Evolutionary conservation across 257 asterid genomes (phyloP).

Genomic region (Ajuga chamaepitys): DNA sequence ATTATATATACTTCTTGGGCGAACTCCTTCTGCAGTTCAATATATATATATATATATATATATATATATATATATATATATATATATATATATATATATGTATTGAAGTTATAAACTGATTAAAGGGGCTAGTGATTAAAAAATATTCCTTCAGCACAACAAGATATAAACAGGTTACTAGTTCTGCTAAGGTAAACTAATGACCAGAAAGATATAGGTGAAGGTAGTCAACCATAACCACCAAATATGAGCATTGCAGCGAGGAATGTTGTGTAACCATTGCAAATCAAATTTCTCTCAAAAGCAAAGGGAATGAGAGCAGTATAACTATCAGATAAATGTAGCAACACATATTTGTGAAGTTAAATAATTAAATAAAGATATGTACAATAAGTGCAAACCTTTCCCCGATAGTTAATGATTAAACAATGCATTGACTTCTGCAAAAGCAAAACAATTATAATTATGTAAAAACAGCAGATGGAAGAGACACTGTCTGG

Average conservation of each 20-base stretch:
- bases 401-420: constrained; percentile 91
- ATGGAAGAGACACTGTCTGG: constrained; percentile 1
- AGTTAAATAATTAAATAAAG: constrained; percentile 4
- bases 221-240: neutral
- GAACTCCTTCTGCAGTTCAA: too few relatives aligned
- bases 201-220: neutral
- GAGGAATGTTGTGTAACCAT: neutral
- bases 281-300: neutral
- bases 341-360: neutral
- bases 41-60: too few relatives aligned
- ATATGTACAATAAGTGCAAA: constrained; percentile 24
- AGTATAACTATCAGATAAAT: neutral
- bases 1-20: too few relatives aligned
- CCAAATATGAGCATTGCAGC: neutral
- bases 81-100: too few relatives aligned
- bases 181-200: too few relatives aligned
- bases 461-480: constrained; percentile 1
- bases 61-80: too few relatives aligned
- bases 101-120: too few relatives aligned
- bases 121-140: too few relatives aligned
- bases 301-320: neutral
- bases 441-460: constrained; percentile 38
- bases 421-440: constrained; percentile 69
- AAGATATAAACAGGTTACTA: too few relatives aligned
- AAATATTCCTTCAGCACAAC: too few relatives aligned